Evolutionary conservation across 2,329 filamentous ascomycete genomes (phyloP).

Genomic region (Zasmidium cellare): DNA sequence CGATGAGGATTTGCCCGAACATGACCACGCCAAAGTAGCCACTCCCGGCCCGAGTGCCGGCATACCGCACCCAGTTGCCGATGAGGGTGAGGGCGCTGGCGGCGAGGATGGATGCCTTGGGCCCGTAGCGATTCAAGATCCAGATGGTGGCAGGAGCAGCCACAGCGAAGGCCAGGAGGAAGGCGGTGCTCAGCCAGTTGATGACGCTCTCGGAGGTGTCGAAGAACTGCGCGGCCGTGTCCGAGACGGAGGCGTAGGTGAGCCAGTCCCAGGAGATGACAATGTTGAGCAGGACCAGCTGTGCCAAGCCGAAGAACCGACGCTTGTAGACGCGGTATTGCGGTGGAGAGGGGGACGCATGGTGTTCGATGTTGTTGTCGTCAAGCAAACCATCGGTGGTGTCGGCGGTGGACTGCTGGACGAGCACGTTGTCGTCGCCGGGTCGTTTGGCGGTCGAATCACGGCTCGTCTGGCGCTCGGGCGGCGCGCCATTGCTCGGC

Average conservation of each 20-base stretch:
- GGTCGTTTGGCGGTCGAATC: not conserved
- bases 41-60: conserved; percentile 30
- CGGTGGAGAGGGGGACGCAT: conserved; percentile 5
- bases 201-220: conserved; percentile 70
- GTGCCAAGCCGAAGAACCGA: conserved; percentile 82
- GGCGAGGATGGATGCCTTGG: conserved; percentile 73
- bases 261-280: conserved; percentile 98
- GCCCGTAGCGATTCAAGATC: conserved; percentile 73
- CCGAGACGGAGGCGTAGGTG: conserved; percentile 82
- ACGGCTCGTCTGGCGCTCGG: not conserved
- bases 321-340: conserved; percentile 68
- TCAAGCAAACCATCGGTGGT: conserved; percentile 10
- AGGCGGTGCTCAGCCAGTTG: conserved; percentile 90
- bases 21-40: conserved; percentile 76
- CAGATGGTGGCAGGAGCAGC: conserved; percentile 72
- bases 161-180: conserved; percentile 79
- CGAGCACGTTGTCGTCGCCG: conserved; percentile 2
- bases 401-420: not conserved
- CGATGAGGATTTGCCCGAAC: conserved; percentile 88
- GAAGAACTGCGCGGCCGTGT: conserved; percentile 74
- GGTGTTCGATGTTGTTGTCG: conserved; percentile 2
- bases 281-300: conserved; percentile 85
- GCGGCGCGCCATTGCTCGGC: not conserved
- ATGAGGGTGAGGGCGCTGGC: conserved; percentile 72
- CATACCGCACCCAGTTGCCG: conserved; percentile 77